Evolutionary conservation across 306 rosid genomes (phyloP).

Genomic region (Trifolium subterraneum): DNA sequence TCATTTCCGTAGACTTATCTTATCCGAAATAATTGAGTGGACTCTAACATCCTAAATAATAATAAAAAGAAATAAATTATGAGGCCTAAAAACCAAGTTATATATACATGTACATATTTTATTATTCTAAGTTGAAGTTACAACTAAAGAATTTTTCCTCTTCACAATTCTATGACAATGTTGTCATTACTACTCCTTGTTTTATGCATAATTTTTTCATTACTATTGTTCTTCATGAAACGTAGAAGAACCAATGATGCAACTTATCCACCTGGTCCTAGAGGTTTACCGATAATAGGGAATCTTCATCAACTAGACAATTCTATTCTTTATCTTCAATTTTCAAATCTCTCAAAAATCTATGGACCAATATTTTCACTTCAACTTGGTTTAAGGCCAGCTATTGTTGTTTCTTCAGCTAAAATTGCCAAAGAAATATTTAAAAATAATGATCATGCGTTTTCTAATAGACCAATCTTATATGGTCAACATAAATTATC

Average conservation of each 20-base stretch:
- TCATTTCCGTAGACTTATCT: no score
- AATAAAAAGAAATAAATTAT: no score
- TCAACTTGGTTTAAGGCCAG: conserved; percentile 40
- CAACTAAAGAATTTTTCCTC: neutral
- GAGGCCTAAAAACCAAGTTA: neutral
- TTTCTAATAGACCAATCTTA: conserved; percentile 42
- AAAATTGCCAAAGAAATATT: conserved; percentile 32
- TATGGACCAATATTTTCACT: conserved; percentile 54
- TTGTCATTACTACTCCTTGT: neutral
- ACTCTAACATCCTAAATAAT: no score
- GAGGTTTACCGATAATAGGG: conserved; percentile 54
- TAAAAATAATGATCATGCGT: conserved; percentile 32
- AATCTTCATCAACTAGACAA: conserved; percentile 53
- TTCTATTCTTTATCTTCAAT: conserved; percentile 35
- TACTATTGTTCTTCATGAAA: neutral
- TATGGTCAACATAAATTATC: conserved; percentile 36
- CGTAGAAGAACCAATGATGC: neutral
- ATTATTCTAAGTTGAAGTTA: neutral
- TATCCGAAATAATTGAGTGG: no score
- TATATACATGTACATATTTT: neutral
- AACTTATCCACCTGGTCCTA: conserved; percentile 49
- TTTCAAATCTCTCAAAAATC: conserved; percentile 40
- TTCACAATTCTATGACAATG: conserved; percentile 7
- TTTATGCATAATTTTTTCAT: conserved; percentile 2
- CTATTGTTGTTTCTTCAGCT: conserved; percentile 40